Percentiles rank a stretch among this genome's conserved stretches.
Conservation (phyloP, 148 eudicot species). For the Camellia lanceoleosa region DNA sequence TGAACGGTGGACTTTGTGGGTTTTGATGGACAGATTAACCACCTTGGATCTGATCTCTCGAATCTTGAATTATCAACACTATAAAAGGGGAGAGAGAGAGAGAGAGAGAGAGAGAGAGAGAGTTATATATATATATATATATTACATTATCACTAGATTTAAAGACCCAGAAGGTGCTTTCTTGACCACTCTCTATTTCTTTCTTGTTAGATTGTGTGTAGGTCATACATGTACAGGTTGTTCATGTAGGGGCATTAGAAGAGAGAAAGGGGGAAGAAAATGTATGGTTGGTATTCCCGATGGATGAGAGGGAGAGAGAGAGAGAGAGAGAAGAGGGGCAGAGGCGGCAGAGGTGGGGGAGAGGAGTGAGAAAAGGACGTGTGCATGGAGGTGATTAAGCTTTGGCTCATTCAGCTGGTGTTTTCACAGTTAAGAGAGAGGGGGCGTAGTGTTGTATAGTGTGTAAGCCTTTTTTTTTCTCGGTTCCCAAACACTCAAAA, state of each 20-base stretch:
- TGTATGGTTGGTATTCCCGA: conserved; percentile 63
- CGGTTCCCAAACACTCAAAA: conserved; percentile 19
- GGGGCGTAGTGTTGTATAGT: conserved; percentile 2
- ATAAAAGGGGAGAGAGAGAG: neutral
- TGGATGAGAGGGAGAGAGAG: conserved; percentile 15
- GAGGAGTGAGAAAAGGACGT: conserved; percentile 69
- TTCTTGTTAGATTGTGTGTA: neutral
- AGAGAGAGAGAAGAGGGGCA: conserved; percentile 17
- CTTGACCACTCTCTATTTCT: neutral
- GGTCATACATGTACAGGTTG: neutral
- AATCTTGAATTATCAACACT: conserved; percentile 18
- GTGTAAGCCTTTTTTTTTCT: conserved; percentile 35
- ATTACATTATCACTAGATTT: neutral
- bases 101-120: conserved; percentile 4
- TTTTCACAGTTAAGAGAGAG: conserved; percentile 49
- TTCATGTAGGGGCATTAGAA: neutral
- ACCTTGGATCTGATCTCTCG: conserved; percentile 47
- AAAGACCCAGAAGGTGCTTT: neutral
- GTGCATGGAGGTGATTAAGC: conserved; percentile 46
- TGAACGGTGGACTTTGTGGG: conserved; percentile 31
- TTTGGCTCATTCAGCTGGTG: conserved; percentile 59
- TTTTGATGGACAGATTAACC: conserved; percentile 45
- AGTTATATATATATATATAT: neutral
- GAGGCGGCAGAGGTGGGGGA: conserved; percentile 83
- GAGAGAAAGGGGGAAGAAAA: conserved; percentile 1